Percentiles rank a stretch among this genome's conserved stretches.
These are phyloP conservation scores for Otatea glauca DNA, from an alignment of 176 grass and related monocot species.

Conservation along the genomic window DNA sequence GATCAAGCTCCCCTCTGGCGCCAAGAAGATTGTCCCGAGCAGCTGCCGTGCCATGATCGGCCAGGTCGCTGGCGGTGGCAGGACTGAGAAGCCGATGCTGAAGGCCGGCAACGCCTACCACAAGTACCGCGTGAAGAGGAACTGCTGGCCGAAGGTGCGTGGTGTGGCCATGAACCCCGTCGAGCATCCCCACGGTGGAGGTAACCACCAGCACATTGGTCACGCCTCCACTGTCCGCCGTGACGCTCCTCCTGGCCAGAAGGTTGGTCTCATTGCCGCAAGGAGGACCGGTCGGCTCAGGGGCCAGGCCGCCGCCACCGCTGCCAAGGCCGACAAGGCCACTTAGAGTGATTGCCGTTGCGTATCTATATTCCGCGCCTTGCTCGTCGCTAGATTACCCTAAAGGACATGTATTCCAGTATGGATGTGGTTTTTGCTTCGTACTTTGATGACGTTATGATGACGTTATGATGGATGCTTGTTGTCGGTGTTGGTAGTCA, in stretches of 20 bases:
- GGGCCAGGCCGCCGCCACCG: slow-evolving; percentile 81
- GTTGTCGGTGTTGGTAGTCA: slow-evolving; percentile 31
- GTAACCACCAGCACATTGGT: slow-evolving; percentile 98
- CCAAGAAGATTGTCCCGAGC: slow-evolving; percentile 93
- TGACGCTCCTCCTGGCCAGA: slow-evolving; percentile 88
- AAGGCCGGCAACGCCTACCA: slow-evolving; percentile 96
- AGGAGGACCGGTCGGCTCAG: slow-evolving; percentile 90
- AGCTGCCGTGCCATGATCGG: slow-evolving; percentile 91
- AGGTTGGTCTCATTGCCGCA: slow-evolving; percentile 91
- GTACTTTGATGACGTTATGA: slow-evolving; percentile 39
- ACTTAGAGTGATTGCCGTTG: slow-evolving; percentile 51
- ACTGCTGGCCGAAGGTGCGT: slow-evolving; percentile 98
- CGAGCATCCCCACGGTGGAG: slow-evolving; percentile 96
- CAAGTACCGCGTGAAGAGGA: slow-evolving; percentile 92
- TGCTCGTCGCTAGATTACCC: slow-evolving; percentile 32
- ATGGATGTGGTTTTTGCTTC: slow-evolving; percentile 36
- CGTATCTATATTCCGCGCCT: slow-evolving; percentile 24
- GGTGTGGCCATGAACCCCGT: slow-evolving; percentile 99
- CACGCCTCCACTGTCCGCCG: slow-evolving; percentile 88
- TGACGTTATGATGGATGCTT: slow-evolving; percentile 41
- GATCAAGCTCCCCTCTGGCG: slow-evolving; percentile 93
- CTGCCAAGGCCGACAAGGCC: slow-evolving; percentile 83
- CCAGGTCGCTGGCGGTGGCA: slow-evolving; percentile 85
- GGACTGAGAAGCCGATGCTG: slow-evolving; percentile 87
- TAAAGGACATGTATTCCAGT: slow-evolving; percentile 48